These are phyloP conservation scores for Radiomyces spectabilis DNA, from an alignment of 192 early-diverging fungal species.

Conservation along the genomic window DNA sequence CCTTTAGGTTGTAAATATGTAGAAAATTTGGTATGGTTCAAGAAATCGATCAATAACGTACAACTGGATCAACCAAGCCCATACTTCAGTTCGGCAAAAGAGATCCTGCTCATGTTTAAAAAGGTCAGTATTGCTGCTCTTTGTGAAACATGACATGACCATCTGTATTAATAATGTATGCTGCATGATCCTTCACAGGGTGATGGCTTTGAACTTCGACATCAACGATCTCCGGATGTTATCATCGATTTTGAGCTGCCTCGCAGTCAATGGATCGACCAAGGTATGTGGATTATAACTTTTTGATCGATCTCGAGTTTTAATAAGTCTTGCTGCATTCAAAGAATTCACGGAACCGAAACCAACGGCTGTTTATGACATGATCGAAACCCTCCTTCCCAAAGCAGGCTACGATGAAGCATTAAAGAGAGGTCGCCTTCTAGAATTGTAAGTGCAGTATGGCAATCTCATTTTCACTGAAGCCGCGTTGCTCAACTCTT, in stretches of 20 bases:
- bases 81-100: conserved; percentile 44
- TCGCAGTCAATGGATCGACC: conserved; percentile 35
- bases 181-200: conserved; percentile 14
- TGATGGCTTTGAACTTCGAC: conserved; percentile 49
- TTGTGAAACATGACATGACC: too few relatives aligned
- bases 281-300: conserved; percentile 13
- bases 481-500: neutral
- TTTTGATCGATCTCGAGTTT: neutral
- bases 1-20: conserved; percentile 47
- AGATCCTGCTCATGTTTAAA: conserved; percentile 53
- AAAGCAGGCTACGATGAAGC: conserved; percentile 32
- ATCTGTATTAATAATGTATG: too few relatives aligned
- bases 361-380: conserved; percentile 39
- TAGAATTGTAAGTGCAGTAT: conserved; percentile 40
- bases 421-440: conserved; percentile 32
- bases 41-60: conserved; percentile 38
- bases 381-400: conserved; percentile 53
- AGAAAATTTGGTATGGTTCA: conserved; percentile 56
- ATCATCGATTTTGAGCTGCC: conserved; percentile 50
- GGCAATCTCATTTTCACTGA: neutral
- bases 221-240: conserved; percentile 54
- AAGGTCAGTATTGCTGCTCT: conserved; percentile 31
- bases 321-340: neutral
- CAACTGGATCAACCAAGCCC: conserved; percentile 35
- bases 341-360: conserved; percentile 44